Base-by-base conservation (phyloP, 106 monocot species). In the Dactylorhiza incarnata region DNA sequence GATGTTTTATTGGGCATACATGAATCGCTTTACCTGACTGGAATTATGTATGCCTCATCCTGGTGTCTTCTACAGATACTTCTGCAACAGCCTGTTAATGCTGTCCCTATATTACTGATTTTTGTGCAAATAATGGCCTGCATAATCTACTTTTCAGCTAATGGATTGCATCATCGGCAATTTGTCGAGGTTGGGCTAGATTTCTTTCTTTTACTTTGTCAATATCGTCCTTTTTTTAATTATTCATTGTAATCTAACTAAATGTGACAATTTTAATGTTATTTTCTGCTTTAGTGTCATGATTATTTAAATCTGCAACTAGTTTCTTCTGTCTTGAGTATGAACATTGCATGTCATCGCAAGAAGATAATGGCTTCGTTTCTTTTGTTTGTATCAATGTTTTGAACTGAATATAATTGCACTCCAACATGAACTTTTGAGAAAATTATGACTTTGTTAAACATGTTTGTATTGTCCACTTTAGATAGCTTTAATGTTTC, bases 51-150 rank as follows among this genome's bases (percentile, higher is more conserved):
- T 48, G 76, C 69, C 44, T 79, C 81, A 46, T 87, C 84, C 61
- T 99, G 97, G 97, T 91, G 97, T 77, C 86, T 99, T 79, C 83
- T 94, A 25, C 94, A 99, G 69, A 71, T 99, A 56, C 89, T 99
- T 75, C 81, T 99, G 49, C 97, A 99, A 71, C 80, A 89, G 58
- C 89, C 89, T 23, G 69, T 87, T 73, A 94, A 99, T 91, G 75
- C 91, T 53, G 72, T 87, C 11, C 91, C 97, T 19, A 45, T 89
- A 52, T 73, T 87, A 46, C 29, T 99, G 76, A 78, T 94, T 81
- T 84, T 86, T 71, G 11, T 94, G 74, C 97, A 94, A 77, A 51
- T 84, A 47, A 48, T 82, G 12, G 82, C 82, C 48, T 86, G 84
- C 58, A 61, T 86, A 66, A 50, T 81, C 22, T 86, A 87, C 82